A percentile compares a stretch with the other conserved stretches of the same genome.
phyloP scores from a whole-genome alignment of 2,329 filamentous ascomycete genomes.

The Ophiostoma sp. region DNA sequence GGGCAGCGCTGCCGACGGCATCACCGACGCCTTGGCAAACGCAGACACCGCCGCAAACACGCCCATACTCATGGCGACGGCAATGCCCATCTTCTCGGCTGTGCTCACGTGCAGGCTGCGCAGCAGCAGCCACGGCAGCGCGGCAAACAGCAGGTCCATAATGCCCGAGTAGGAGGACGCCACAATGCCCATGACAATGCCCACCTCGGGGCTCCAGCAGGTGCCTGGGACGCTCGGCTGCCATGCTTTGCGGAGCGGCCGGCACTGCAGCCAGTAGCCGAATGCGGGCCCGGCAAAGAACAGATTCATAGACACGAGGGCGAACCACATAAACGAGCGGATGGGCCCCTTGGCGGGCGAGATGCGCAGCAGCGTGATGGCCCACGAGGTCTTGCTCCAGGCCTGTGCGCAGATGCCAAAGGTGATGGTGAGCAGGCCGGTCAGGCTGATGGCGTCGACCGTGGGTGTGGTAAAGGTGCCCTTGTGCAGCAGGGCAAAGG shows the following conservation, averaged over 20 bases:
- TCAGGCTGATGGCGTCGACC: no score
- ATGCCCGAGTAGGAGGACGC: background rate
- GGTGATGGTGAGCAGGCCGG: no score
- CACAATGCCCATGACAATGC: background rate
- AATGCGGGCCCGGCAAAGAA: no score
- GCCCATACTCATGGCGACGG: background rate
- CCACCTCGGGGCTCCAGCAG: background rate
- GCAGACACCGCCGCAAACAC: background rate
- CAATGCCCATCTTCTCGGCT: background rate
- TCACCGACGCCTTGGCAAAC: background rate
- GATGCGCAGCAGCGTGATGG: no score
- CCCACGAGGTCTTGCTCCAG: no score
- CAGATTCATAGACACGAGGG: no score
- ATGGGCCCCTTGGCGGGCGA: no score
- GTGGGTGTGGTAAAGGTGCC: no score
- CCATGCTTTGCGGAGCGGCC: background rate
- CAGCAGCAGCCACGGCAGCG: background rate
- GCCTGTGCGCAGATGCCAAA: no score
- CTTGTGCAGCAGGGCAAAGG: no score
- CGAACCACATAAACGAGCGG: no score
- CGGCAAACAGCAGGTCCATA: background rate
- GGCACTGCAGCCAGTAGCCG: background rate
- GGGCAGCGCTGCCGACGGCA: constrained; percentile 15
- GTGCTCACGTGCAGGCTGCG: background rate
- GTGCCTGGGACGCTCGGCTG: background rate